phyloP scores from a whole-genome alignment of 2,329 filamentous ascomycete species.

The Geosmithia putterillii region DNA sequence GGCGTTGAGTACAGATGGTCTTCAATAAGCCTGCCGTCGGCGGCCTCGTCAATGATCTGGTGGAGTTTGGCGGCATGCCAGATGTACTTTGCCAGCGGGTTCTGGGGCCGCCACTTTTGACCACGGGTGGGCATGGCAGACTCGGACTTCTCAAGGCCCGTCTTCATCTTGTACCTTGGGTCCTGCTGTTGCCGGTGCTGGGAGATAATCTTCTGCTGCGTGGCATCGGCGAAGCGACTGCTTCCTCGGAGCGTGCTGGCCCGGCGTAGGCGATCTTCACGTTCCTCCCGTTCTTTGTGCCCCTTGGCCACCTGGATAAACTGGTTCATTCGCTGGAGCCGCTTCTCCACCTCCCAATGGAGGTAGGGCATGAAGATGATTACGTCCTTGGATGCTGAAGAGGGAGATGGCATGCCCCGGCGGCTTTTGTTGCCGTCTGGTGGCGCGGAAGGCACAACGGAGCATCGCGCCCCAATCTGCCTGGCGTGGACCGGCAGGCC shows the following conservation, averaged over 20 bases:
- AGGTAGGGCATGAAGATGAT: slow-evolving; percentile 8
- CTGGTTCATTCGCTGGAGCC: slow-evolving; percentile 7
- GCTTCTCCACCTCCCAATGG: slow-evolving; percentile 8
- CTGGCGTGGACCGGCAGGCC: slow-evolving; percentile 6
- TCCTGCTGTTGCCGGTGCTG: not conserved
- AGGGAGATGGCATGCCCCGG: not conserved
- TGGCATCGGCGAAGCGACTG: slow-evolving; percentile 4
- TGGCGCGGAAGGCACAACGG: slow-evolving; percentile 6
- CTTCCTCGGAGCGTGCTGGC: slow-evolving; percentile 5
- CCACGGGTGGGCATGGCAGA: not conserved
- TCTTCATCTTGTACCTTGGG: slow-evolving; percentile 2
- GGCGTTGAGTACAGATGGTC: slow-evolving; percentile 11
- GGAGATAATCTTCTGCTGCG: slow-evolving; percentile 1
- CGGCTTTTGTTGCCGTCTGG: not conserved
- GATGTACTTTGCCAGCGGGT: slow-evolving; percentile 8
- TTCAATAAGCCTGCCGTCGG: slow-evolving; percentile 7
- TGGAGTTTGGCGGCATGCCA: slow-evolving; percentile 8
- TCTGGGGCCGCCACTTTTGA: slow-evolving; percentile 5
- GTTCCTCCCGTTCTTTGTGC: slow-evolving; percentile 5
- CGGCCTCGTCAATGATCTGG: slow-evolving; percentile 8
- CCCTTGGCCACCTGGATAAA: slow-evolving; percentile 7
- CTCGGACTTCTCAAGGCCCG: slow-evolving; percentile 1
- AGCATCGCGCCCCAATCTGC: slow-evolving; percentile 7
- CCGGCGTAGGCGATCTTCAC: slow-evolving; percentile 3
- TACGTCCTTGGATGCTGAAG: slow-evolving; percentile 7